A percentile compares a stretch with the other conserved stretches of the same genome.
Evolutionary conservation across 202 grass and related monocot genomes (phyloP).

Genomic region (Panicum hallii): DNA sequence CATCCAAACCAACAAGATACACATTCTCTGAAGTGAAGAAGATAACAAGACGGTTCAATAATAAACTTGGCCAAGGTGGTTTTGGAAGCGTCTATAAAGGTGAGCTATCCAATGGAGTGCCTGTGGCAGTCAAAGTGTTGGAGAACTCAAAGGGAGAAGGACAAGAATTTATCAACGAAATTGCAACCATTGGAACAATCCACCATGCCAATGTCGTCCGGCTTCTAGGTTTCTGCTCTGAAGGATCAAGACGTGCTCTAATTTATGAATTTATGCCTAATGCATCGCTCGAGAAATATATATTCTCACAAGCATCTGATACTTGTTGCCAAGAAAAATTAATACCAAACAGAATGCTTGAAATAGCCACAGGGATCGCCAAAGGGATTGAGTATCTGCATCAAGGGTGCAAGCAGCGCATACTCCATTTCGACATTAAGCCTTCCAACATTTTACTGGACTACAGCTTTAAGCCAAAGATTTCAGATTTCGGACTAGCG

Average conservation of each 20-base stretch:
- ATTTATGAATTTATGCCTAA: slow-evolving; percentile 81
- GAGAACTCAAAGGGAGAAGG: slow-evolving; percentile 48
- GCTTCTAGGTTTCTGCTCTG: slow-evolving; percentile 65
- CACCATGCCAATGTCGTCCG: slow-evolving; percentile 52
- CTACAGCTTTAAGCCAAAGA: slow-evolving; percentile 57
- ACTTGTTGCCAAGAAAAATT: neutral
- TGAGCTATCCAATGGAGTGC: slow-evolving; percentile 40
- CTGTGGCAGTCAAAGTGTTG: slow-evolving; percentile 65
- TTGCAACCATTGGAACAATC: slow-evolving; percentile 64
- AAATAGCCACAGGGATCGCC: slow-evolving; percentile 52
- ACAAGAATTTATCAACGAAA: slow-evolving; percentile 76
- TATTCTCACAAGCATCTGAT: slow-evolving; percentile 23
- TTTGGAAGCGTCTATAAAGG: slow-evolving; percentile 63
- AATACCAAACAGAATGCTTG: slow-evolving; percentile 27
- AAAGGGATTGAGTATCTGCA: slow-evolving; percentile 57
- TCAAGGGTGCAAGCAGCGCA: slow-evolving; percentile 60
- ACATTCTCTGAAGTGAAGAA: slow-evolving; percentile 62
- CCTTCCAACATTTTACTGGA: slow-evolving; percentile 64
- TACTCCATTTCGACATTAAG: slow-evolving; percentile 78
- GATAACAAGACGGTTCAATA: slow-evolving; percentile 56
- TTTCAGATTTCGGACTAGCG: slow-evolving; percentile 69
- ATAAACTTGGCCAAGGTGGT: slow-evolving; percentile 60
- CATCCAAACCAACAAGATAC: slow-evolving; percentile 56
- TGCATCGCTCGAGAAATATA: slow-evolving; percentile 66
- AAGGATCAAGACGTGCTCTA: slow-evolving; percentile 49